phyloP scores from a whole-genome alignment of 768 basidiomycete genomes.

The Lactarius deliciosus region DNA sequence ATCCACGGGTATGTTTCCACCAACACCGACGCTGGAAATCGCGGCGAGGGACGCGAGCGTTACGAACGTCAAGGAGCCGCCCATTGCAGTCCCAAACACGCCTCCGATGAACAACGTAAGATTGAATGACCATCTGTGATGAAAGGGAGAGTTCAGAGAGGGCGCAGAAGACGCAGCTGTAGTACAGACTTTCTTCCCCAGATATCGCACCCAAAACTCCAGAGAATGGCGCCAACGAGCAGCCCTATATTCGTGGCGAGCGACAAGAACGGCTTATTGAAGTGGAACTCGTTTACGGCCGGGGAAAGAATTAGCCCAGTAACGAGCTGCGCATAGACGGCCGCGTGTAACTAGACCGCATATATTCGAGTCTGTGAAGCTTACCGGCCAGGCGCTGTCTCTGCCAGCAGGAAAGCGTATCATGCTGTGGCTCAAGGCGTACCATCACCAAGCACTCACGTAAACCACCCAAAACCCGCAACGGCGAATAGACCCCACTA shows the following conservation, averaged over 20 bases:
- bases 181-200: slow-evolving; percentile 47
- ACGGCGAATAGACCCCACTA: slow-evolving; percentile 66
- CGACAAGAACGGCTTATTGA: slow-evolving; percentile 48
- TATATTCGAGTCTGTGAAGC: slow-evolving; percentile 26
- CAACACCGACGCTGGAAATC: slow-evolving; percentile 48
- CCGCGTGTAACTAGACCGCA: neutral
- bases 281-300: slow-evolving; percentile 49
- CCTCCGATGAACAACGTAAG: slow-evolving; percentile 54
- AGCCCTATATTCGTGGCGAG: slow-evolving; percentile 55
- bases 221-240: slow-evolving; percentile 49
- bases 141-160: neutral
- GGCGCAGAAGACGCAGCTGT: neutral
- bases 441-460: slow-evolving; percentile 44
- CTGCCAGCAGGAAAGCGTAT: slow-evolving; percentile 35
- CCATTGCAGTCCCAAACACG: slow-evolving; percentile 52
- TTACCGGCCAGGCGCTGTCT: slow-evolving; percentile 72
- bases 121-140: slow-evolving; percentile 50
- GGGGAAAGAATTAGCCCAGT: slow-evolving; percentile 49
- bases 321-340: slow-evolving; percentile 35
- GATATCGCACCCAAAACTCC: slow-evolving; percentile 51
- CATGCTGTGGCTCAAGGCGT: neutral
- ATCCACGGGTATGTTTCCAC: slow-evolving; percentile 60
- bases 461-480: slow-evolving; percentile 74
- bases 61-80: slow-evolving; percentile 47
- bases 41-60: slow-evolving; percentile 50